Conservation (phyloP, 1,139 yeast genomes). For the Candida labiduridarum region DNA sequence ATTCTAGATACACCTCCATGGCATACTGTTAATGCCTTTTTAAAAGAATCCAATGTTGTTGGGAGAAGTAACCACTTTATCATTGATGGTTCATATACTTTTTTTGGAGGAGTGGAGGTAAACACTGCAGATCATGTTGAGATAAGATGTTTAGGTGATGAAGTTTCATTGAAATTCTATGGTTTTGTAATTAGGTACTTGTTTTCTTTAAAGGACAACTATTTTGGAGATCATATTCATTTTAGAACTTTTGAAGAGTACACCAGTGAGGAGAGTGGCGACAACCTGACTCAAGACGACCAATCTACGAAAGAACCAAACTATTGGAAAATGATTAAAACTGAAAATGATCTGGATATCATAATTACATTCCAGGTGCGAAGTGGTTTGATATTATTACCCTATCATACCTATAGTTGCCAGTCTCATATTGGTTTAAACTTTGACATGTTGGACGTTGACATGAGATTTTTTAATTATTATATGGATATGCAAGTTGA, state of each 20-base stretch:
- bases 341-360: slow-evolving; percentile 77
- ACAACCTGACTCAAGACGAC: slow-evolving; percentile 5
- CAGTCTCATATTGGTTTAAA: slow-evolving; percentile 62
- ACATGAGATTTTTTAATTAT: slow-evolving; percentile 83
- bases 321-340: slow-evolving; percentile 46
- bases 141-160: slow-evolving; percentile 64
- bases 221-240: slow-evolving; percentile 83
- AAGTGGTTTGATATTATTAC: slow-evolving; percentile 71
- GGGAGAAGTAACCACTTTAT: slow-evolving; percentile 69
- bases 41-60: slow-evolving; percentile 55
- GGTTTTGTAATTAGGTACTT: slow-evolving; percentile 80
- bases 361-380: slow-evolving; percentile 69
- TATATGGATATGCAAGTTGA: slow-evolving; percentile 84
- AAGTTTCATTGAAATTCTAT: slow-evolving; percentile 69
- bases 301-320: slow-evolving; percentile 24
- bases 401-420: slow-evolving; percentile 70
- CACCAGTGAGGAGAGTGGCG: slow-evolving; percentile 24
- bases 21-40: slow-evolving; percentile 81
- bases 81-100: slow-evolving; percentile 68
- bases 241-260: slow-evolving; percentile 88
- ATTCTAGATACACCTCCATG: slow-evolving; percentile 83
- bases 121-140: slow-evolving; percentile 71
- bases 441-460: slow-evolving; percentile 71
- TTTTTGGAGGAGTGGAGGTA: slow-evolving; percentile 58
- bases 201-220: slow-evolving; percentile 80